Evolutionary conservation across 1,139 yeast species (phyloP).

Genomic region (Candida tropicalis): DNA sequence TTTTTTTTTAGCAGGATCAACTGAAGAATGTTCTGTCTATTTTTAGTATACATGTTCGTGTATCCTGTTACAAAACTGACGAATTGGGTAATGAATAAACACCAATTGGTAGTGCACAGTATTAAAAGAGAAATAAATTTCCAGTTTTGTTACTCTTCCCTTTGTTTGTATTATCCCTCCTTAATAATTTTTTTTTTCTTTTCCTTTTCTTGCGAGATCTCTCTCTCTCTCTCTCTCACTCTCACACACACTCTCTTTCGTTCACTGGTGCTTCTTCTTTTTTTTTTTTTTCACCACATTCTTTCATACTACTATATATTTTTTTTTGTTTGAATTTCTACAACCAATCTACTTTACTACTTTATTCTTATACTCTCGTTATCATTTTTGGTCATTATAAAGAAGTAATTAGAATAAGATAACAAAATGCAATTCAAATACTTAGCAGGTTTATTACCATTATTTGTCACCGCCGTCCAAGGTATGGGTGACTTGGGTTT

Average conservation of each 20-base stretch:
- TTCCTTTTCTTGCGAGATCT: neutral
- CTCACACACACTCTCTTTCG: neutral
- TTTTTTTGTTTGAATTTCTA: too few species aligned
- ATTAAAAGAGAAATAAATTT: too few species aligned
- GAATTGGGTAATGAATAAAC: slow-evolving; percentile 3
- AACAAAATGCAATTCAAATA: slow-evolving; percentile 40
- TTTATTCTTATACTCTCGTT: too few species aligned
- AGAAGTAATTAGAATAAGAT: too few species aligned
- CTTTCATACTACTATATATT: neutral
- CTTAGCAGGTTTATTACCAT: slow-evolving; percentile 28
- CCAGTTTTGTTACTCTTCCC: neutral
- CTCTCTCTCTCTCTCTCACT: too few species aligned
- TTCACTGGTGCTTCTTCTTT: neutral
- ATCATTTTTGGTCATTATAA: too few species aligned
- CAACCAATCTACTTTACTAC: neutral
- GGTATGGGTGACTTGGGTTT: slow-evolving; percentile 64
- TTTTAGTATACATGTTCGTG: neutral
- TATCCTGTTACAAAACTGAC: neutral
- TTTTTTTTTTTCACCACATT: neutral
- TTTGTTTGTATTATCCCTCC: too few species aligned
- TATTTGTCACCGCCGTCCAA: slow-evolving; percentile 35
- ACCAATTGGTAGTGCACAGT: too few species aligned
- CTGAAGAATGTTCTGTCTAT: too few species aligned
- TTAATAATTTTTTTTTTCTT: neutral
- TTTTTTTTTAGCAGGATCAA: too few species aligned